A percentile compares a stretch with the other conserved stretches of the same genome.
Evolutionary conservation across 2,329 filamentous ascomycete species (phyloP).

Genomic region (Pseudogymnoascus sp.): DNA sequence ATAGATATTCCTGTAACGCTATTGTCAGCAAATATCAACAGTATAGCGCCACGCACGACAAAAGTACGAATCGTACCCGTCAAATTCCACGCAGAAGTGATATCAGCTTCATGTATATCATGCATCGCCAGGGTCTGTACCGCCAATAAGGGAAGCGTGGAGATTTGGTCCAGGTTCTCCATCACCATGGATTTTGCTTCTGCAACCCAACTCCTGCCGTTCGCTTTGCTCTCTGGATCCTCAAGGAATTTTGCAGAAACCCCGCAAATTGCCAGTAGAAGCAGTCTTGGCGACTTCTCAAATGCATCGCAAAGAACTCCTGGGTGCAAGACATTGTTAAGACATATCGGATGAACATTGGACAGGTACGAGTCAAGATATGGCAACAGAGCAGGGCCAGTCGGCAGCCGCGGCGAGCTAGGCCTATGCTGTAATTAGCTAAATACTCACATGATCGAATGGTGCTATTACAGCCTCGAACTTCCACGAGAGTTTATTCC

Average conservation of each 20-base stretch:
- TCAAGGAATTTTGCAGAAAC: slow-evolving; percentile 10
- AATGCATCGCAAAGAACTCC: slow-evolving; percentile 8
- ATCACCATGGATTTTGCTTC: slow-evolving; percentile 6
- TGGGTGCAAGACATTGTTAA: slow-evolving; percentile 9
- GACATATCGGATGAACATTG: slow-evolving; percentile 8
- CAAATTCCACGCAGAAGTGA: slow-evolving; percentile 11
- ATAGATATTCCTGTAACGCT: slow-evolving; percentile 7
- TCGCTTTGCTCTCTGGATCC: background rate
- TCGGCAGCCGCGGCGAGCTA: background rate
- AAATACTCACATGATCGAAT: background rate
- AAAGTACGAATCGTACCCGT: background rate
- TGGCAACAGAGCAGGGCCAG: background rate
- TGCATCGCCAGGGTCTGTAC: background rate
- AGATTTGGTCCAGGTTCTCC: background rate
- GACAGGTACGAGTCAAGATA: slow-evolving; percentile 10
- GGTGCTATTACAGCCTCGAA: background rate
- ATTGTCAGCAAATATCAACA: background rate
- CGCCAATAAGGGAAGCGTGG: slow-evolving; percentile 4
- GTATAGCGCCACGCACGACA: background rate
- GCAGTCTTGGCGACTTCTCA: background rate
- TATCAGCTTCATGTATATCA: slow-evolving; percentile 9
- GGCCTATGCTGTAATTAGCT: background rate
- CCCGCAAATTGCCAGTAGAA: slow-evolving; percentile 3
- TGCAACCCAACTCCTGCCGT: slow-evolving; percentile 4
- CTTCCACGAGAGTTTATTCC: background rate